A percentile compares a stretch with the other conserved stretches of the same genome.
Conservation (phyloP, 2,329 filamentous ascomycete species). For the Emergomyces orientalis region DNA sequence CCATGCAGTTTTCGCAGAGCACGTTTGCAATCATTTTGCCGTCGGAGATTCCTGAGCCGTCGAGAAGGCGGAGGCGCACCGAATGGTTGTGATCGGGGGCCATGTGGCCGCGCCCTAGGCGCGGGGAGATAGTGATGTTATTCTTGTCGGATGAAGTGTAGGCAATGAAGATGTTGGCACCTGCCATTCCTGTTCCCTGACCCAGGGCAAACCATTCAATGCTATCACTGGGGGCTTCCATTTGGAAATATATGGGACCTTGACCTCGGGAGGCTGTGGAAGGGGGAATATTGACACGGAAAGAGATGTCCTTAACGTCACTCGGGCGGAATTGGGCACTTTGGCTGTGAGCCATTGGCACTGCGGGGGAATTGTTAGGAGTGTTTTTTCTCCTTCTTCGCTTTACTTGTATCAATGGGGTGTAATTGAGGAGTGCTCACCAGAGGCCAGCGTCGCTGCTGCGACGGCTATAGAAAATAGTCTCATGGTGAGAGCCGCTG, state of each 20-base stretch:
- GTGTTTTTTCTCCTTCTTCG: not conserved
- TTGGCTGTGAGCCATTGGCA: constrained; percentile 15
- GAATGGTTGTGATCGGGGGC: constrained; percentile 36
- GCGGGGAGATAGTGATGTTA: constrained; percentile 51
- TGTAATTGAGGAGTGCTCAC: not conserved
- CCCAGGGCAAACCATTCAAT: constrained; percentile 49
- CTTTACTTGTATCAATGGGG: not conserved
- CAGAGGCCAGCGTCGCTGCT: not conserved
- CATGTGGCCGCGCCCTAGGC: constrained; percentile 37
- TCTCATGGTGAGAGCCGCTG: not conserved
- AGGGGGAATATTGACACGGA: constrained; percentile 46
- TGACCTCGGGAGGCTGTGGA: constrained; percentile 41
- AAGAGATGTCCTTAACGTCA: constrained; percentile 24
- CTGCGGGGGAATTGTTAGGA: constrained; percentile 11
- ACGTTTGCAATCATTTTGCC: constrained; percentile 49
- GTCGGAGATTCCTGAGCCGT: constrained; percentile 45
- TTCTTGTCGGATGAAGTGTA: constrained; percentile 43
- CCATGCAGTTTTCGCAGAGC: constrained; percentile 46
- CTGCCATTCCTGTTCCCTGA: constrained; percentile 46
- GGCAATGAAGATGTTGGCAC: constrained; percentile 51
- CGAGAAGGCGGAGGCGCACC: constrained; percentile 42
- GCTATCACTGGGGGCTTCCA: constrained; percentile 42
- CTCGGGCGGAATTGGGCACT: constrained; percentile 19
- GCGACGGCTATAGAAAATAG: not conserved
- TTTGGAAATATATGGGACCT: constrained; percentile 51